A percentile compares a stretch with the other conserved stretches of the same genome.
Conservation (phyloP, 805 yeast species). For the Millerozyma acaciae region DNA sequence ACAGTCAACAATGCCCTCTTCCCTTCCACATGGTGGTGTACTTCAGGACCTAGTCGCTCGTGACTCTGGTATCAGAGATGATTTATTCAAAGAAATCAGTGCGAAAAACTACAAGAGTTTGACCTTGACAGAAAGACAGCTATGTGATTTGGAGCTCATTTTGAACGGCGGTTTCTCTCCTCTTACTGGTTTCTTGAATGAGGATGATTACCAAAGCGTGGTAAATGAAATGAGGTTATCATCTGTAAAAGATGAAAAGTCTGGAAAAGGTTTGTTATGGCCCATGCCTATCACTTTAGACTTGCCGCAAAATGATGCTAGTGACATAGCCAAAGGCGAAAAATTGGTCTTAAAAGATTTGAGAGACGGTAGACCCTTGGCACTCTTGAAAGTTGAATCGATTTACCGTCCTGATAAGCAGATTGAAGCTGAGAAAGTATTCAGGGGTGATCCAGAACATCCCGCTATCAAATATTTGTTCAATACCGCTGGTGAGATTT, state of each 20-base stretch:
- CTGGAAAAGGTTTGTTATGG: slow-evolving; percentile 69
- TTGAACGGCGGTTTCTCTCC: slow-evolving; percentile 95
- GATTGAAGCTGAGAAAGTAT: slow-evolving; percentile 78
- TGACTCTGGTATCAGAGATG: slow-evolving; percentile 59
- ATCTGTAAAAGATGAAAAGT: slow-evolving; percentile 28
- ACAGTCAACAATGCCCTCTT: slow-evolving; percentile 46
- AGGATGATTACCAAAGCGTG: slow-evolving; percentile 66
- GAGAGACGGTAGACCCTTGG: slow-evolving; percentile 73
- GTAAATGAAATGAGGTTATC: slow-evolving; percentile 67
- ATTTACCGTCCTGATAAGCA: slow-evolving; percentile 78
- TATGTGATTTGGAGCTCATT: slow-evolving; percentile 90
- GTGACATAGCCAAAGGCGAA: slow-evolving; percentile 47
- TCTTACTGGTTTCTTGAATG: slow-evolving; percentile 59
- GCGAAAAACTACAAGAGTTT: slow-evolving; percentile 38
- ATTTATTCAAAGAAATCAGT: slow-evolving; percentile 57
- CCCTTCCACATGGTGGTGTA: slow-evolving; percentile 87
- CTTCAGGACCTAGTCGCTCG: slow-evolving; percentile 82
- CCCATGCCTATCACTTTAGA: slow-evolving; percentile 92
- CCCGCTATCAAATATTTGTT: slow-evolving; percentile 79
- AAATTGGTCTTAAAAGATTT: slow-evolving; percentile 75
- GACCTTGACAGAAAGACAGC: slow-evolving; percentile 75
- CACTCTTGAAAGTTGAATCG: slow-evolving; percentile 75
- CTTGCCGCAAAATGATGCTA: slow-evolving; percentile 48
- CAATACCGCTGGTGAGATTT: slow-evolving; percentile 74
- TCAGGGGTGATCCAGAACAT: slow-evolving; percentile 96